Percentiles rank a stretch among this genome's conserved stretches.
phyloP scores from a whole-genome alignment of 2,329 filamentous ascomycete genomes.

The Fragosphaeria purpurea region DNA sequence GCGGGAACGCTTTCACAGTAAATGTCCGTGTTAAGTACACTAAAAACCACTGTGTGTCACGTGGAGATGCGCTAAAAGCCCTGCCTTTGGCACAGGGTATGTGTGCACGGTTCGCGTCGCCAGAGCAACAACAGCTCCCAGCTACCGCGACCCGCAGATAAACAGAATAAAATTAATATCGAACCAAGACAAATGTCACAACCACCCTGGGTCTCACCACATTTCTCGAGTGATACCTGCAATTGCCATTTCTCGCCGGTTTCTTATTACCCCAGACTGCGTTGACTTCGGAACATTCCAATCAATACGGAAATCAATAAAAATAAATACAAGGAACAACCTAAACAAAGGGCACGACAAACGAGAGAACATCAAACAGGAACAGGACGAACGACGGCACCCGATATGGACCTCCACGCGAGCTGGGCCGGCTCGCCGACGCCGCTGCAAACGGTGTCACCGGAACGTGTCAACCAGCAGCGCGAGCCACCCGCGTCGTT shows the following conservation, averaged over 20 bases:
- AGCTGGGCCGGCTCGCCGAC: slow-evolving; percentile 43
- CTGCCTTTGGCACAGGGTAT: too few relatives aligned
- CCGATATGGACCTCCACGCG: slow-evolving; percentile 31
- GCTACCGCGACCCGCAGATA: slow-evolving; percentile 8
- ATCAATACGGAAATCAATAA: too few relatives aligned
- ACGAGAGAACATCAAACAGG: background rate
- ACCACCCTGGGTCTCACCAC: too few relatives aligned
- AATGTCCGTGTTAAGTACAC: too few relatives aligned
- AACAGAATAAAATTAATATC: slow-evolving; percentile 9
- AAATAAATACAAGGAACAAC: background rate
- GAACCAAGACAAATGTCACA: background rate
- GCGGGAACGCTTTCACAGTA: background rate
- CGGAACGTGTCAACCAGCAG: slow-evolving; percentile 52
- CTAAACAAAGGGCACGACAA: background rate
- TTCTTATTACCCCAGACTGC: too few relatives aligned
- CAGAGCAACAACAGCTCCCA: slow-evolving; percentile 9
- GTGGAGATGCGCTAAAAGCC: too few relatives aligned
- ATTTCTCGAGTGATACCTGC: too few relatives aligned
- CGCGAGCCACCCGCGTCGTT: slow-evolving; percentile 9
- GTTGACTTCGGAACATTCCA: too few relatives aligned
- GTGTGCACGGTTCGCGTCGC: slow-evolving; percentile 6
- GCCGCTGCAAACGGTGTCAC: slow-evolving; percentile 51
- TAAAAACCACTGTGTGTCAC: too few relatives aligned
- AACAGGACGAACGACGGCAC: background rate
- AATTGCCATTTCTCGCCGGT: too few relatives aligned